A percentile compares a stretch with the other conserved stretches of the same genome.
phyloP scores from a whole-genome alignment of 75 land plant genomes.

The Pseudotsuga menziesii region DNA sequence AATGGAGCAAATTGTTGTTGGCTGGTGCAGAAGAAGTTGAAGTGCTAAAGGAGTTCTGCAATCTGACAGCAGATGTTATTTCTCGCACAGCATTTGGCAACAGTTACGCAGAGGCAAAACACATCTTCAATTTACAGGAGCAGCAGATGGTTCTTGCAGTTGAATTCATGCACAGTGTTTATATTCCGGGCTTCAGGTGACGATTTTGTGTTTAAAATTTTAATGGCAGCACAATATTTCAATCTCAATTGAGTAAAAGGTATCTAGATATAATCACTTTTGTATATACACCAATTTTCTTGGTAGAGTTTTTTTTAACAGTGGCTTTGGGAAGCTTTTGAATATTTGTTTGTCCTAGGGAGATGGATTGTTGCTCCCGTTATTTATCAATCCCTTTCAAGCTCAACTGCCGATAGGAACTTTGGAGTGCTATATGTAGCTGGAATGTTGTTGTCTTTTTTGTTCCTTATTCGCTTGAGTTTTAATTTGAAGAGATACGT shows the following conservation, averaged over 20 bases:
- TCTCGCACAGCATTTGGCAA: slow-evolving; percentile 39
- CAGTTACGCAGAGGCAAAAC: slow-evolving; percentile 26
- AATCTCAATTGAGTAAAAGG: background rate
- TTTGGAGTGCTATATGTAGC: slow-evolving; percentile 27
- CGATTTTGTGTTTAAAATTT: no score
- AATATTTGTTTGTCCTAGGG: background rate
- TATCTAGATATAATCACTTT: background rate
- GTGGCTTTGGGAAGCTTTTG: background rate
- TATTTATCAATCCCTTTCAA: background rate
- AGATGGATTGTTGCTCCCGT: background rate
- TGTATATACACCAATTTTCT: background rate
- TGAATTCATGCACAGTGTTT: background rate
- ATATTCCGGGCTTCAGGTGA: slow-evolving; percentile 8
- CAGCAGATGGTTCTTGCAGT: slow-evolving; percentile 5
- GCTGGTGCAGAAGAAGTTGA: slow-evolving; percentile 17
- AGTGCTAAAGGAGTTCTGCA: slow-evolving; percentile 12
- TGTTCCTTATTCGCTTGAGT: no score
- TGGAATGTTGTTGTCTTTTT: slow-evolving; percentile 17
- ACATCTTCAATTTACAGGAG: slow-evolving; percentile 18
- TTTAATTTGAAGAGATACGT: no score
- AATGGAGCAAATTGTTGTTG: slow-evolving; percentile 1
- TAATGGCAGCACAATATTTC: background rate
- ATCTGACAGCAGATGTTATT: slow-evolving; percentile 31
- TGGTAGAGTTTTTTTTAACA: background rate
- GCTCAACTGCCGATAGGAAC: background rate